Percentiles rank a stretch among this genome's conserved stretches.
phyloP scores from a whole-genome alignment of 2,329 filamentous ascomycete species.

The Ustilaginoidea virens region DNA sequence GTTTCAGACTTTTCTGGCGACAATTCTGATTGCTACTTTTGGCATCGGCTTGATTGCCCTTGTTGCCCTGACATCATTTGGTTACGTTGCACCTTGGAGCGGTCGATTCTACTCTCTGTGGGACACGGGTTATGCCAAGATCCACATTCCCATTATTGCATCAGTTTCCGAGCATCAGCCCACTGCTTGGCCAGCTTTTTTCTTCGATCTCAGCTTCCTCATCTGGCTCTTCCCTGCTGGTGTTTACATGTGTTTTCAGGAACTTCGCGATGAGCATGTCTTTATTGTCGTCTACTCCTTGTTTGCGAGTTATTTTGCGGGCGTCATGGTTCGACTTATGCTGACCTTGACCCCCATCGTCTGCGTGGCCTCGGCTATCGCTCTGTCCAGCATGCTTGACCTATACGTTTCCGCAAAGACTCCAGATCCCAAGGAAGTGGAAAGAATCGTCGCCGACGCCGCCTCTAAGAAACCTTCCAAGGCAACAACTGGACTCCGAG shows the following conservation, averaged over 20 bases:
- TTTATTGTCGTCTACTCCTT: constrained; percentile 97
- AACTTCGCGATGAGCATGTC: constrained; percentile 87
- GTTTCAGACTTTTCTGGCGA: constrained; percentile 78
- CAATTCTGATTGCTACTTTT: constrained; percentile 61
- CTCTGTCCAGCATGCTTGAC: constrained; percentile 76
- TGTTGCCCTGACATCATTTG: constrained; percentile 74
- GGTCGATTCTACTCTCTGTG: constrained; percentile 98
- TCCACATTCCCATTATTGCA: constrained; percentile 97
- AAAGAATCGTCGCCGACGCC: constrained; percentile 30
- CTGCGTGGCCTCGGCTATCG: constrained; percentile 83
- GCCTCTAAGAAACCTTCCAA: constrained; percentile 43
- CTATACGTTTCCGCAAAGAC: constrained; percentile 58
- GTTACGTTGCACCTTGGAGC: constrained; percentile 92
- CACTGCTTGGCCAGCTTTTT: constrained; percentile 97
- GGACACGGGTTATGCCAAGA: constrained; percentile 98
- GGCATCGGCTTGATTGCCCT: constrained; percentile 57
- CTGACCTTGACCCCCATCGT: constrained; percentile 92
- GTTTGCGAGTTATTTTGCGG: constrained; percentile 92
- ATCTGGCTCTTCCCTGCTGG: constrained; percentile 99
- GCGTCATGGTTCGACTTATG: constrained; percentile 99
- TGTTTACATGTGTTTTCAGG: constrained; percentile 95
- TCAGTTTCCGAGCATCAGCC: constrained; percentile 99
- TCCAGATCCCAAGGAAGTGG: constrained; percentile 36
- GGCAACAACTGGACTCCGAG: constrained; percentile 40
- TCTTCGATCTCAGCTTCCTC: constrained; percentile 95